Base-by-base conservation (phyloP, 2,329 filamentous ascomycete genomes). In the Diaporthe vaccinii region DNA sequence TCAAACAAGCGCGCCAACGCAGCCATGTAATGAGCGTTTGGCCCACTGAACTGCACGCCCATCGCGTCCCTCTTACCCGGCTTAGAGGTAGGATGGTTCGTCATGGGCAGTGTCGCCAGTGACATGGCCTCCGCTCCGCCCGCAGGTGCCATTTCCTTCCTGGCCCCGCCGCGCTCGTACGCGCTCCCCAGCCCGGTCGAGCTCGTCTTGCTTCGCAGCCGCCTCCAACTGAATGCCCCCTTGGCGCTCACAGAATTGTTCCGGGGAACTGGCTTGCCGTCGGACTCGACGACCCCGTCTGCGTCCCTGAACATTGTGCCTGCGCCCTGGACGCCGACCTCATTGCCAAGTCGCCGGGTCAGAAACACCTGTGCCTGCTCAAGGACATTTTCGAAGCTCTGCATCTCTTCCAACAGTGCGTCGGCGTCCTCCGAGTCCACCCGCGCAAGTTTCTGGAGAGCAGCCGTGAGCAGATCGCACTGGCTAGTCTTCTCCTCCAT, bases 401-500 rank as follows among this genome's bases (percentile, higher is more conserved):
- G 95, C 93, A 99, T 97, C 83, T 99, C 97, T 79, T 98, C 95
- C 22, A 98, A 88, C 28, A 98, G 92, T 0, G 95, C 95, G 81
- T 98, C 96, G 0, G 96, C 96, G 82, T 99, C 96, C 77, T 92
- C 93, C 0, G 93, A 97, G 80, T 99, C 95, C 0, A 98, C 95
- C 77, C 92, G 90, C 9, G 92, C 91, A 49, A 99, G 89, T 82
- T 96, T 97, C 74, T 95, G 89, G 41, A 99, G 87, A 14, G 96
- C 96, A 1, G 96, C 95, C 1, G 96, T 98, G 68, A 99, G 89
- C 70, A 95, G 89, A 83, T 99, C 97, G 82, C 96, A 98, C 77
- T 95, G 95, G 17, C 94, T 91, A 72, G 98, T 93, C 86, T 99
- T 99, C 80, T 99, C 97, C 78, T 99, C 97, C 0, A 98, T 82